Evolutionary conservation across 73 alveolate genomes (phyloP).

Genomic region (Tetrahymena borealis): DNA sequence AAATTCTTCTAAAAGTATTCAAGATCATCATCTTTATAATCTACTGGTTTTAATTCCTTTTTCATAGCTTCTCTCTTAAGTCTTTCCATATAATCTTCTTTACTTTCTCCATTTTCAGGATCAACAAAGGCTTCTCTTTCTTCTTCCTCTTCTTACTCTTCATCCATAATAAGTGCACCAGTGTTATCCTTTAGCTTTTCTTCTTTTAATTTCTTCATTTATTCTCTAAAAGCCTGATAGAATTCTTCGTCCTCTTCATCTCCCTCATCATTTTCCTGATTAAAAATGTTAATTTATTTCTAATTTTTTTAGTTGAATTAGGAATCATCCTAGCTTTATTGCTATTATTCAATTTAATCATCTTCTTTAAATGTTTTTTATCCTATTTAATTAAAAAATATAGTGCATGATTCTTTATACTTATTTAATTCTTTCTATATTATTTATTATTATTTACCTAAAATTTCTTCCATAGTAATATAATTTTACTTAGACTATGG

Average conservation of each 20-base stretch:
- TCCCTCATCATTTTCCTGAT: conserved; percentile 27
- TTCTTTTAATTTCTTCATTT: conserved; percentile 15
- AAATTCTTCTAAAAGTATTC: conserved; percentile 83
- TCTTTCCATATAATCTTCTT: conserved; percentile 74
- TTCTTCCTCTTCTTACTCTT: conserved; percentile 76
- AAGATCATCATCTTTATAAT: conserved; percentile 67
- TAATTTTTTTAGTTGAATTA: conserved; percentile 11
- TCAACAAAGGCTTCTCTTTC: conserved; percentile 75
- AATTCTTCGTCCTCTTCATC: conserved; percentile 41
- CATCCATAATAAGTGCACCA: conserved; percentile 39
- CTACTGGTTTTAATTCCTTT: conserved; percentile 69
- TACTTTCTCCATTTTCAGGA: conserved; percentile 69
- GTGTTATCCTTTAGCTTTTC: conserved; percentile 7
- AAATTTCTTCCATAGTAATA: conserved; percentile 28
- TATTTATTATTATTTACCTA: conserved; percentile 2
- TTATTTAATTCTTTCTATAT: neutral
- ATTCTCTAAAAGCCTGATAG: conserved; percentile 27
- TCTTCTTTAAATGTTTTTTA: conserved; percentile 41
- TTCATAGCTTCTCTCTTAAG: conserved; percentile 70
- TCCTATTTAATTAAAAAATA: neutral
- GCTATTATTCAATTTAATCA: conserved; percentile 9
- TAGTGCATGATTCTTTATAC: neutral
- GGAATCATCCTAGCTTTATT: conserved; percentile 15
- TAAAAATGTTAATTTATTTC: too few species aligned
- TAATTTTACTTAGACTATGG: conserved; percentile 13